Evolutionary conservation across 352 stramenopile species (phyloP), one percentile per base, ranked within the genome.

Genomic region (Aphanomyces stellatus): DNA sequence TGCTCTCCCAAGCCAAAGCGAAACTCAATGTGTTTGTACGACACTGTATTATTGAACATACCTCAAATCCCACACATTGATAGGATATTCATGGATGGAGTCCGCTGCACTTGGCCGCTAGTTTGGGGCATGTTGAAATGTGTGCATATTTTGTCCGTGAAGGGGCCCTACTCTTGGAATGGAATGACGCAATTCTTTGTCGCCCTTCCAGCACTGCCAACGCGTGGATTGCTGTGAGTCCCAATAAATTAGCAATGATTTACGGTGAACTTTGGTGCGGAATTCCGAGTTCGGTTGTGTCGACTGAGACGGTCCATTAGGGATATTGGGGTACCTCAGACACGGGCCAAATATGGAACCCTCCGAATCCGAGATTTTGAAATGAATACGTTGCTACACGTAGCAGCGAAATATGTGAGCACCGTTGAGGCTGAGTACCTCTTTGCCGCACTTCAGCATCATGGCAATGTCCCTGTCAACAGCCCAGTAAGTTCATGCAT

Each of bases 341-440:
- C 71, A 4, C 19, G 74, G 40, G 48, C 72, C 37, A 83, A 82
- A 49, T 80, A 80, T 46, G 78, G 76, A 1, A 82, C 75, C 4
- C 41, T 85, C 27, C 69, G 75, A 33, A 79, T 85, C 63, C 72
- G 77, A 49, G 77, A 85, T 53, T 81, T 72, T 53, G 78, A 75
- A 15, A 82, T 85, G 77, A 85, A 82, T 37, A 81, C 75, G 10
- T 51, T 85, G 22, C 70, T 85, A n/a, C 77, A 85, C 66, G 49
- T 85, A 53, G 74, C 77, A 10, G 77, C 74, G n/a, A 65, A 65
- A 5, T 74, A 71, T 69, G 71, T 73, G 41, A 71, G 64, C 19
- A 72, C 78, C 37, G 73, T 75, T 4, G 69, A 82, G 27, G 76
- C 72, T 48, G 75, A 76, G 46, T 85, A 82, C 62, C 72, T 85